Evolutionary conservation across 352 stramenopile species (phyloP).

Genomic region (Globisporangium paroecandrum): DNA sequence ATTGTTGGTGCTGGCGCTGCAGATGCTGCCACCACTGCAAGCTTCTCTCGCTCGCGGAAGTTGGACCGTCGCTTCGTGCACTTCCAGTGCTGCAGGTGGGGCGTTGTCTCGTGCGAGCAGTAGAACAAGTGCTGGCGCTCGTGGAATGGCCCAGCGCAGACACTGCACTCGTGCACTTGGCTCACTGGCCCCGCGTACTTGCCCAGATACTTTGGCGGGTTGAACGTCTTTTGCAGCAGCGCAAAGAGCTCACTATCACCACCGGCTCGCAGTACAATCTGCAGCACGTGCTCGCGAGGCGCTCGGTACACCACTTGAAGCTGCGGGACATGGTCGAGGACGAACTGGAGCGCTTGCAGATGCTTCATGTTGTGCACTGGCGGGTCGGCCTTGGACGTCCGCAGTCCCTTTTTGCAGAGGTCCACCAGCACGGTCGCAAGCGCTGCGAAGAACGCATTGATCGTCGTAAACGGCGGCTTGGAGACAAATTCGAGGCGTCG

Average conservation of each 20-base stretch:
- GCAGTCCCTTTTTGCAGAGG: slow-evolving; percentile 49
- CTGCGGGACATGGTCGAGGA: slow-evolving; percentile 63
- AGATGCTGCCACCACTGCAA: slow-evolving; percentile 17
- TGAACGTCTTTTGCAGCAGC: slow-evolving; percentile 51
- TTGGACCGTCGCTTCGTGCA: slow-evolving; percentile 63
- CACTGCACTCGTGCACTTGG: slow-evolving; percentile 50
- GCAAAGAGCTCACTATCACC: slow-evolving; percentile 46
- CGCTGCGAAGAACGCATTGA: slow-evolving; percentile 39
- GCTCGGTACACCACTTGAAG: slow-evolving; percentile 51
- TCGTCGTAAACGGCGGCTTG: slow-evolving; percentile 15
- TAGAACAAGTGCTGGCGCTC: slow-evolving; percentile 79
- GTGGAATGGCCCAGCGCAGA: slow-evolving; percentile 73
- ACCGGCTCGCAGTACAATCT: slow-evolving; percentile 27
- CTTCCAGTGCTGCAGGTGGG: slow-evolving; percentile 72
- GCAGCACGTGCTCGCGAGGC: slow-evolving; percentile 16
- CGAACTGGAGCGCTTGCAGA: slow-evolving; percentile 64
- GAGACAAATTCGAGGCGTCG: slow-evolving; percentile 29
- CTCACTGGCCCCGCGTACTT: slow-evolving; percentile 59
- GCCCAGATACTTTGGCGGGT: slow-evolving; percentile 46
- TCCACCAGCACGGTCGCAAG: slow-evolving; percentile 42
- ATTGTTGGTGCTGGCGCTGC: slow-evolving; percentile 1
- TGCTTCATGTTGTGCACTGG: slow-evolving; percentile 58
- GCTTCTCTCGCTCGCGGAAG: slow-evolving; percentile 21
- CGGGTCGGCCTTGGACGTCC: slow-evolving; percentile 41
- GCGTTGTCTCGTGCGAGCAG: slow-evolving; percentile 36